These are phyloP conservation scores for Trichosporon sp. DNA, from an alignment of 1,284 basidiomycete species.

Conservation along the genomic window DNA sequence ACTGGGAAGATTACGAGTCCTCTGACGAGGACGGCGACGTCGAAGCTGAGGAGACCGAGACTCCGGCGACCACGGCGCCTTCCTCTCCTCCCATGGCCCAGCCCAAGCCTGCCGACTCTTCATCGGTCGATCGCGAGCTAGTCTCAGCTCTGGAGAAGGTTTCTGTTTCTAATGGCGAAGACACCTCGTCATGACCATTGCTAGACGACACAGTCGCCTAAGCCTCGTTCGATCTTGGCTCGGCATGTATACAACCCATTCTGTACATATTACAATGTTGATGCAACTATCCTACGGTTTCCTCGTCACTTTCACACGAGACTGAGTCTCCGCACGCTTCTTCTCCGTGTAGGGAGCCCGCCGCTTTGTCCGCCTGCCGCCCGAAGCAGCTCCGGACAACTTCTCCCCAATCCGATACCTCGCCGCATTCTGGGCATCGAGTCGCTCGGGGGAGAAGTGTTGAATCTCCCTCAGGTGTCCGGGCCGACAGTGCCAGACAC, in stretches of 20 bases:
- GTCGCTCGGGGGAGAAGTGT: neutral
- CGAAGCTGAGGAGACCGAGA: slow-evolving; percentile 6
- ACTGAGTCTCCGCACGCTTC: neutral
- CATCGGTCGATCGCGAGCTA: neutral
- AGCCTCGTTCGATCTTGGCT: neutral
- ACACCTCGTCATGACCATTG: neutral
- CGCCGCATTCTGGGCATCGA: slow-evolving; percentile 46
- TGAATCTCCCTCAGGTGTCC: neutral
- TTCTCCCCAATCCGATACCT: slow-evolving; percentile 67
- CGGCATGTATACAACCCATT: neutral
- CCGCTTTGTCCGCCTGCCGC: neutral
- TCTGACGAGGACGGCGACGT: slow-evolving; percentile 40
- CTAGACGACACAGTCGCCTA: neutral
- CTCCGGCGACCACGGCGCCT: slow-evolving; percentile 11
- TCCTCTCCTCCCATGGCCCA: neutral
- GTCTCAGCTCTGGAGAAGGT: neutral
- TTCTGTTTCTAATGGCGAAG: neutral
- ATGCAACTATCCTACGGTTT: neutral
- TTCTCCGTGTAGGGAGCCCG: no score
- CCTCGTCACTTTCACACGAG: neutral
- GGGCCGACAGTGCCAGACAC: slow-evolving; percentile 57
- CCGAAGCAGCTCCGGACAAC: slow-evolving; percentile 64
- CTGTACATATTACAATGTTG: neutral
- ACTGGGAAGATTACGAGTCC: slow-evolving; percentile 50
- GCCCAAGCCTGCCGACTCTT: neutral